phyloP scores from a whole-genome alignment of 2,329 filamentous ascomycete genomes.

The Epichloe brachyelytri region DNA sequence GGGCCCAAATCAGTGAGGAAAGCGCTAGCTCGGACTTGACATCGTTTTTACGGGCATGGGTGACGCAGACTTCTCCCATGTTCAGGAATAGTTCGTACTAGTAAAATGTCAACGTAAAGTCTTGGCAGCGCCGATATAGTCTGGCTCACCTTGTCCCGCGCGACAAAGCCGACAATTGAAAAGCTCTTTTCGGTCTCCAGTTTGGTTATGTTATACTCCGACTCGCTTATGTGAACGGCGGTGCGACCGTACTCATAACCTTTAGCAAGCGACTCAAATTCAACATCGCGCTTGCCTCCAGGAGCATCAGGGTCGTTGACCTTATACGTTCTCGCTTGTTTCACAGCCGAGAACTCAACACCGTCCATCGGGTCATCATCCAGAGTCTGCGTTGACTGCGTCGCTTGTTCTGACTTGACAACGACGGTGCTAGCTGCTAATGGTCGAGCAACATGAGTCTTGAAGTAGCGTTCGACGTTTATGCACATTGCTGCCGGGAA shows the following conservation, averaged over 20 bases:
- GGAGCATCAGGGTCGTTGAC: conserved; percentile 62
- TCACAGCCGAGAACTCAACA: conserved; percentile 55
- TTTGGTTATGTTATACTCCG: conserved; percentile 79
- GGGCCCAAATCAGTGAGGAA: conserved; percentile 78
- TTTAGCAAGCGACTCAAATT: conserved; percentile 73
- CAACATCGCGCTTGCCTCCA: conserved; percentile 70
- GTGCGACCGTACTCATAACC: conserved; percentile 91
- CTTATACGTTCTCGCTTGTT: conserved; percentile 65
- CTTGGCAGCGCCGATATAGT: background rate
- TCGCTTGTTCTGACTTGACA: conserved; percentile 34
- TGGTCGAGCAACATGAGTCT: conserved; percentile 64
- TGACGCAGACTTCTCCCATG: conserved; percentile 69
- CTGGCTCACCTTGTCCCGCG: conserved; percentile 47
- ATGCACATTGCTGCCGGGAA: conserved; percentile 69
- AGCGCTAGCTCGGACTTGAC: conserved; percentile 73
- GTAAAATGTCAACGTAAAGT: background rate
- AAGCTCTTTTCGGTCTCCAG: conserved; percentile 65
- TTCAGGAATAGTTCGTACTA: conserved; percentile 75
- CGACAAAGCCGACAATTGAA: conserved; percentile 78
- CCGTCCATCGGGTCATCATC: conserved; percentile 35
- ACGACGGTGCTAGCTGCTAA: conserved; percentile 70
- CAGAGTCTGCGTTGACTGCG: conserved; percentile 38
- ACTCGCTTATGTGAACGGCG: conserved; percentile 76
- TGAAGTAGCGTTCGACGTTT: conserved; percentile 81
- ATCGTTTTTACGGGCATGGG: conserved; percentile 64